A percentile compares a stretch with the other conserved stretches of the same genome.
phyloP scores from a whole-genome alignment of 768 basidiomycete species.

The Leccinum uliginosum region DNA sequence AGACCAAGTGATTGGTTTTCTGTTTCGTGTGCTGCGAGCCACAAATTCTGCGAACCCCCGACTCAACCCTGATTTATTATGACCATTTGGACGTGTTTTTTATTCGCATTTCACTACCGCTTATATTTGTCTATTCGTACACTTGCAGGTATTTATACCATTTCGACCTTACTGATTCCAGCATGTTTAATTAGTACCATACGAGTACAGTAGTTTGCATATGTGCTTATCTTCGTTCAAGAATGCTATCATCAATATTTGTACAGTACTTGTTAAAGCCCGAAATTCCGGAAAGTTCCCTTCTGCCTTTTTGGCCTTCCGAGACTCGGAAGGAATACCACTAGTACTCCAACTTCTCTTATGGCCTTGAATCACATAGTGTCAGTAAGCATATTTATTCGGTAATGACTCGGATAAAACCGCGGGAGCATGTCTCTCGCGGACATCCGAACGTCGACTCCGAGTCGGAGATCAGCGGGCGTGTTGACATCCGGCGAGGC shows the following conservation, averaged over 20 bases:
- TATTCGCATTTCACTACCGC: not conserved
- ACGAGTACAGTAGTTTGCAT: not conserved
- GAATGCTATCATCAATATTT: not conserved
- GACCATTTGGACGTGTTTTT: not conserved
- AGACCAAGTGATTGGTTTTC: constrained; percentile 14
- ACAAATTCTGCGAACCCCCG: not conserved
- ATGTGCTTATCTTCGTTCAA: not conserved
- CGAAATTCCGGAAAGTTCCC: too few relatives aligned
- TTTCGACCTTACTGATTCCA: not conserved
- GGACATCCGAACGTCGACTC: too few relatives aligned
- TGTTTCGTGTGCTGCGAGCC: not conserved
- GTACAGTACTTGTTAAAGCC: too few relatives aligned
- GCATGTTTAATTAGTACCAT: not conserved
- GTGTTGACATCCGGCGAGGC: too few relatives aligned
- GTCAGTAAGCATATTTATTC: too few relatives aligned
- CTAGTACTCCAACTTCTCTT: too few relatives aligned
- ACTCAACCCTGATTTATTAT: not conserved
- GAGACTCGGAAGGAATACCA: too few relatives aligned
- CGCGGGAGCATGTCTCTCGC: too few relatives aligned
- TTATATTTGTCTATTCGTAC: not conserved
- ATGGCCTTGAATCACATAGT: too few relatives aligned
- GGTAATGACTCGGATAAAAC: too few relatives aligned
- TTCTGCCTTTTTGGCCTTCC: too few relatives aligned
- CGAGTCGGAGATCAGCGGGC: too few relatives aligned
- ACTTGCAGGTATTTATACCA: not conserved